phyloP scores from a whole-genome alignment of 2,329 filamentous ascomycete species.

The Colletotrichum lentis region DNA sequence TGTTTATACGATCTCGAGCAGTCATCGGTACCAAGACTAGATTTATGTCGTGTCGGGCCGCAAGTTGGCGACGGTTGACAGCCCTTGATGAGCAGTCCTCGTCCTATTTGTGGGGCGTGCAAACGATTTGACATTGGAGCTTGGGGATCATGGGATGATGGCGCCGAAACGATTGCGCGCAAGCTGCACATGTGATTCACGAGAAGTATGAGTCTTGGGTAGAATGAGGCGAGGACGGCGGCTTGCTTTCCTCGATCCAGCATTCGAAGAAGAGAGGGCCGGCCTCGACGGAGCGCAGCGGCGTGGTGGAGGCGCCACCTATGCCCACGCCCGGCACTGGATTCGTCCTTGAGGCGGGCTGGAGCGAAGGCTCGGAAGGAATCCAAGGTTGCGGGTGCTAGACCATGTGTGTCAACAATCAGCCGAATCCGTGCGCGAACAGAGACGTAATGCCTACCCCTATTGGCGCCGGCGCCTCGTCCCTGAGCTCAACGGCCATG shows the following conservation, averaged over 20 bases:
- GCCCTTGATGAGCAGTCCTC: not conserved
- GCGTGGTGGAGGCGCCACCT: slow-evolving; percentile 54
- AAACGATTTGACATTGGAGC: not conserved
- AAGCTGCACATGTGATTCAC: not conserved
- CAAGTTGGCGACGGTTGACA: no score
- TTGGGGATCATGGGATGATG: not conserved
- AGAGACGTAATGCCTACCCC: slow-evolving; percentile 55
- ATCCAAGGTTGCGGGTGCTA: slow-evolving; percentile 70
- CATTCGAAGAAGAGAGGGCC: slow-evolving; percentile 72
- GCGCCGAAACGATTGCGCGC: no score
- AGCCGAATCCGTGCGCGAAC: not conserved
- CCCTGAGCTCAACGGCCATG: slow-evolving; percentile 75
- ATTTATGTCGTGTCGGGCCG: no score
- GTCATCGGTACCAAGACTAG: no score
- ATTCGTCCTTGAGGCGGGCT: slow-evolving; percentile 49
- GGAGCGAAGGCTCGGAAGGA: slow-evolving; percentile 59
- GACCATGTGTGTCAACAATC: slow-evolving; percentile 4
- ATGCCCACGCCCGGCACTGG: slow-evolving; percentile 44
- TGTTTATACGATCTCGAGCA: no score
- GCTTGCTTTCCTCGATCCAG: slow-evolving; percentile 67
- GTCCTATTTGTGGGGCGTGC: not conserved
- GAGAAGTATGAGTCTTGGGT: slow-evolving; percentile 33
- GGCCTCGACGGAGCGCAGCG: slow-evolving; percentile 63
- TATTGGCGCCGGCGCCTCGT: slow-evolving; percentile 66
- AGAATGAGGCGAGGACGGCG: slow-evolving; percentile 36